Evolutionary conservation across 140 eudicot genomes (phyloP), one percentile per base, ranked within the genome.

Genomic region (Cichorium intybus): DNA sequence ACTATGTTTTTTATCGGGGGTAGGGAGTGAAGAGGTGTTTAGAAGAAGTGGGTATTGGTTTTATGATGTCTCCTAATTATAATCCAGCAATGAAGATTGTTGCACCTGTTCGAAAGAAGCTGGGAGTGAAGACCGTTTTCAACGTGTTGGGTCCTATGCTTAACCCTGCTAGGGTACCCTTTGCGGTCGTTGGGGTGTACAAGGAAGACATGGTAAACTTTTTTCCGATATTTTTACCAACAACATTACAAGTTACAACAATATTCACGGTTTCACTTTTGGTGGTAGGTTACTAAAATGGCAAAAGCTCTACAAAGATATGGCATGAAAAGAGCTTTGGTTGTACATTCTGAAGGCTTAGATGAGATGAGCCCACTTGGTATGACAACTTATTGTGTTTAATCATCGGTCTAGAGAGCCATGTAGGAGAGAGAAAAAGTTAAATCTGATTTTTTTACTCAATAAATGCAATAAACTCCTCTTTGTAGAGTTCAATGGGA

Each of bases 321-420:
- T 33, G 98, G 98, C 61, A 73, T 85, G 92, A 79, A 75, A 66
- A 81, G 96, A 74, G 96, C 98, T 76, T 64, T 92, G 41, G 98
- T 92, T 15, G 96, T 85, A 64, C 95, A 92, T 49, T 92, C 92
- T 0, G 87, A 82, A 59, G 97, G 97, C 24, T 59, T 91, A 49
- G 98, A 92, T 75, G 96, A 87, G 74, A 87, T 87, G 85, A 89
- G 95, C 69, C 97, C 97, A 15, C 75, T 83, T 0, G 97, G 97
- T 89, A 54, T 64, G 50, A n/a, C 18, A 16, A 4, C 2, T 70
- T 43, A 31, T 62, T 27, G 20, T 43, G 28, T 29, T 62, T 1
- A 26, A 20, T 12, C 4, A 41, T 64, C 20, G 2, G 4, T 56
- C 47, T 15, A 66, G n/a, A n/a, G n/a, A n/a, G n/a, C n/a, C n/a